Percentiles rank a stretch among this genome's conserved stretches.
Conservation (phyloP, 331 rosid genomes). For the Phaseolus coccineus region DNA sequence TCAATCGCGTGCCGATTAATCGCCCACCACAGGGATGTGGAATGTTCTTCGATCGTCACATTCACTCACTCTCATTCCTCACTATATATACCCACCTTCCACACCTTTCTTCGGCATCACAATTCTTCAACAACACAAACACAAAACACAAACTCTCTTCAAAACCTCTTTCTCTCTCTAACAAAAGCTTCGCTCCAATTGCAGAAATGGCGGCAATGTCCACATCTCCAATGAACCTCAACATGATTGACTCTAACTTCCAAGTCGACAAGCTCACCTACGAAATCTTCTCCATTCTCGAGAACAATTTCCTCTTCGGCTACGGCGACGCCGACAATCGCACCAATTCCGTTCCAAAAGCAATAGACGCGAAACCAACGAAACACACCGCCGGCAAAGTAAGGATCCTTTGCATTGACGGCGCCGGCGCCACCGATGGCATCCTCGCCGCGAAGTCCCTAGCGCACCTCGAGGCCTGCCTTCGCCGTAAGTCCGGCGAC, state of each 20-base stretch:
- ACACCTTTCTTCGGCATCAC: slow-evolving; percentile 46
- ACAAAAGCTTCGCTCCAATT: slow-evolving; percentile 8
- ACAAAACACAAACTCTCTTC: neutral
- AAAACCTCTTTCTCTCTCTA: slow-evolving; percentile 3
- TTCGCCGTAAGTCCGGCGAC: slow-evolving; percentile 68
- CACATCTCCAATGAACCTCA: slow-evolving; percentile 51
- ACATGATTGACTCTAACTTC: slow-evolving; percentile 55
- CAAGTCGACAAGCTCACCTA: slow-evolving; percentile 83
- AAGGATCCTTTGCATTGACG: slow-evolving; percentile 83
- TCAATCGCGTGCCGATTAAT: slow-evolving; percentile 34
- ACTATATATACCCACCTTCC: slow-evolving; percentile 51
- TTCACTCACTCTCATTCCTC: slow-evolving; percentile 35
- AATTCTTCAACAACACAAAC: slow-evolving; percentile 7
- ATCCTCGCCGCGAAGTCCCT: slow-evolving; percentile 84
- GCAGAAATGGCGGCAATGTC: slow-evolving; percentile 74
- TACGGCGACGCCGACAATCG: slow-evolving; percentile 48
- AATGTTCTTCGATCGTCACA: slow-evolving; percentile 61
- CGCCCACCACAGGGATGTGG: slow-evolving; percentile 52
- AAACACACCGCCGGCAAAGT: slow-evolving; percentile 65
- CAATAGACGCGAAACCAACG: slow-evolving; percentile 35
- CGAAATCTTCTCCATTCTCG: slow-evolving; percentile 92
- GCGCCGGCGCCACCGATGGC: slow-evolving; percentile 84
- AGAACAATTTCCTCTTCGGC: slow-evolving; percentile 87
- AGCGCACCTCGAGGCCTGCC: slow-evolving; percentile 66
- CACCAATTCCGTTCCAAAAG: slow-evolving; percentile 23